Base-by-base conservation (phyloP, 148 eudicot species). In the Fagopyrum tataricum region DNA sequence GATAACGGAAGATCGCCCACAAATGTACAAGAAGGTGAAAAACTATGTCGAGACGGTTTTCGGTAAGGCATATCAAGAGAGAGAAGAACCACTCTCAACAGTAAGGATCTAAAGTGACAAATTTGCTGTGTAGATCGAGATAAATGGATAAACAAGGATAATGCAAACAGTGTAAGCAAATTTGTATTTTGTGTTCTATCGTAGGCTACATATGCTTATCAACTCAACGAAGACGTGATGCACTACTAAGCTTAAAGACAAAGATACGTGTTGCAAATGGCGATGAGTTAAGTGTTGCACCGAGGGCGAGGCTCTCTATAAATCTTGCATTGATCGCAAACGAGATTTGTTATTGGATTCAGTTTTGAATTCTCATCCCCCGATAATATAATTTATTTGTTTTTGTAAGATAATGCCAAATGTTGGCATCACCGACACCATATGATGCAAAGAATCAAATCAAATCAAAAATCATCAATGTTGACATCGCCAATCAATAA, bases 11-110 rank as follows among this genome's bases (percentile, higher is more conserved):
- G 48, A 77, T 11, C 76, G 70, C 3, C 90, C 87, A 4, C 80
- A 77, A 61, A 44, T 72, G 40, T 84, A 77, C 79, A 87, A 77
- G 79, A 77, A 53, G 73, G 79, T 84, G 24, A 75, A 72, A 42
- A 77, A 82, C 8, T 69, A 42, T 10, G 81, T 72, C 44, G 76
- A 41, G 15, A 58, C 37, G 37, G 48, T 37, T 11, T 78, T 53
- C 61, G 73, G 80, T 58, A 71, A 76, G 53, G 71, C 31, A n/a
- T 71, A 70, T 18, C 62, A 82, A 0, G 31, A 61, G 31, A 76
- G 78, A 20, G 76, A 41, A 40, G 74, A 26, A 79, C 76, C 18
- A 73, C 78, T 7, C 20, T 79, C 9, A 82, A 61, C 53, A 71
- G 76, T 70, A 61, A 70, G 56, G 42, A 39, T 49, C 10, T 49